Conservation (phyloP, 2,329 filamentous ascomycete species). For the Whalleya microplaca region DNA sequence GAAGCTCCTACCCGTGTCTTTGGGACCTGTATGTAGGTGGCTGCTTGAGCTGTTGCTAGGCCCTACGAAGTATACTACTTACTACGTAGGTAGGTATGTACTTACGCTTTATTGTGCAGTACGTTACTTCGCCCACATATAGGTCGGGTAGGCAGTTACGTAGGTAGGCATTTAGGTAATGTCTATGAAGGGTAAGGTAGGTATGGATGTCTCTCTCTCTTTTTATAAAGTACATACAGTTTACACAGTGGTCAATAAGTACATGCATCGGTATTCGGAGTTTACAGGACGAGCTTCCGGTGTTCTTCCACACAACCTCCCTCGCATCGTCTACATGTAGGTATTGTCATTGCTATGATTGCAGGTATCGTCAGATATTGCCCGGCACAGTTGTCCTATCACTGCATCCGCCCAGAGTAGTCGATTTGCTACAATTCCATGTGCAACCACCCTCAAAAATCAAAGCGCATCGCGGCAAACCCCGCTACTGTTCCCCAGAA, state of each 20-base stretch:
- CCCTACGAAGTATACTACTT: not conserved
- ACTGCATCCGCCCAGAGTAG: too few relatives aligned
- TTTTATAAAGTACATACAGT: not conserved
- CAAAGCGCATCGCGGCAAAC: constrained; percentile 6
- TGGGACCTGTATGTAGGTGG: not conserved
- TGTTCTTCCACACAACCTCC: not conserved
- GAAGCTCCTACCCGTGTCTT: not conserved
- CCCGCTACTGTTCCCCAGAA: constrained; percentile 39
- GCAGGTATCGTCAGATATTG: not conserved
- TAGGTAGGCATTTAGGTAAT: not conserved
- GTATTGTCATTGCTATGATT: too few relatives aligned
- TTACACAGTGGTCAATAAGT: too few relatives aligned
- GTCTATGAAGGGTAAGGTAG: not conserved
- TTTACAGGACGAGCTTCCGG: constrained; percentile 13
- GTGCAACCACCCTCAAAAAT: not conserved
- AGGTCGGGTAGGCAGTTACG: too few relatives aligned
- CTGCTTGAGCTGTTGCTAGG: not conserved
- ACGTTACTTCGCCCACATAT: too few relatives aligned
- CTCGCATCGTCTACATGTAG: not conserved
- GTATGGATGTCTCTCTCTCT: too few relatives aligned
- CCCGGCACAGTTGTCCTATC: too few relatives aligned
- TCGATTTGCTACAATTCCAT: not conserved
- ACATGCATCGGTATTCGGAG: constrained; percentile 23
- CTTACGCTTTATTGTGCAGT: not conserved
- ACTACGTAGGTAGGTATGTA: not conserved